Percentiles rank a stretch among this genome's conserved stretches.
phyloP scores from a whole-genome alignment of 345 rosid genomes.

The Salix suchowensis region DNA sequence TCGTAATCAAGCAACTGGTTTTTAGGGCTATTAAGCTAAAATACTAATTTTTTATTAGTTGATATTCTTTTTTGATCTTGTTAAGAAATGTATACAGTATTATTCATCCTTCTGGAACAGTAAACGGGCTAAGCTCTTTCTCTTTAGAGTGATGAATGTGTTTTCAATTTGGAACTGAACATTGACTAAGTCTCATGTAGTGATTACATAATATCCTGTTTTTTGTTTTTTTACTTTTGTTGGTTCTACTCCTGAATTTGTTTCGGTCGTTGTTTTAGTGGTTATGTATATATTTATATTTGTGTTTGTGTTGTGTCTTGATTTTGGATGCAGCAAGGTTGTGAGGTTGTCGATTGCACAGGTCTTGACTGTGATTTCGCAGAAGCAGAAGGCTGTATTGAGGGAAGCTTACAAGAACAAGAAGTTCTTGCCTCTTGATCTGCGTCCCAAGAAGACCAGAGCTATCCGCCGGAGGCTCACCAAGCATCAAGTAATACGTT shows the following conservation, averaged over 20 bases:
- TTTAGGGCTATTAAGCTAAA: too few species aligned
- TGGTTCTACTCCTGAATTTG: background rate
- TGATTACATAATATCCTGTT: background rate
- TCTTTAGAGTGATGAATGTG: background rate
- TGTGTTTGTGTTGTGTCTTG: background rate
- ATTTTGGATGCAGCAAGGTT: constrained; percentile 59
- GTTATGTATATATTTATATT: too few species aligned
- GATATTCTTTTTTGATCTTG: background rate
- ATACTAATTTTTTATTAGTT: background rate
- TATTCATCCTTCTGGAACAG: background rate
- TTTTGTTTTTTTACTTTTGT: background rate
- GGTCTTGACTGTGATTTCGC: constrained; percentile 85
- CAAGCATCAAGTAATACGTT: constrained; percentile 66
- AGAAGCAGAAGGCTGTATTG: constrained; percentile 77
- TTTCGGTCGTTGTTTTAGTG: too few species aligned
- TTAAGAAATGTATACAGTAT: background rate
- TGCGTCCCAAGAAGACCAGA: constrained; percentile 95
- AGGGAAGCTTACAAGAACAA: constrained; percentile 82
- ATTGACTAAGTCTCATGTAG: background rate
- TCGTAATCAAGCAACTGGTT: too few species aligned
- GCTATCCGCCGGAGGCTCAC: constrained; percentile 91
- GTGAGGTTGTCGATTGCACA: constrained; percentile 90
- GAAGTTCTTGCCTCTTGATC: constrained; percentile 80
- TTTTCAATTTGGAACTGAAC: background rate
- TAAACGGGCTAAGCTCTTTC: background rate